Percentiles rank a stretch among this genome's conserved stretches.
phyloP scores from a whole-genome alignment of 768 basidiomycete species.

The Lactarius evosmus region DNA sequence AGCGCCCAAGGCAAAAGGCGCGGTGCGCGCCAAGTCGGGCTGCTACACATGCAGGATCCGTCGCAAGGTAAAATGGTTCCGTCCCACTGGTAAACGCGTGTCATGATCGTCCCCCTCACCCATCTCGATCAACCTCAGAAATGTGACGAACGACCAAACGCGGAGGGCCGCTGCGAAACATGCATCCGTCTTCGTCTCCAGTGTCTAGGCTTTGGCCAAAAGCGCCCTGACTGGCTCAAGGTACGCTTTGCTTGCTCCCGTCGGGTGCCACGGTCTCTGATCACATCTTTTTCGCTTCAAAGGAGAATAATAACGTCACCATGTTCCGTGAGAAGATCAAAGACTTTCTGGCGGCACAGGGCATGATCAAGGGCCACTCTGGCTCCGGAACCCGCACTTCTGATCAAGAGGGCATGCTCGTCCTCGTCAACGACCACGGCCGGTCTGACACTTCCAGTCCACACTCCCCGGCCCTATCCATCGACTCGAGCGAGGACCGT shows the following conservation, averaged over 20 bases:
- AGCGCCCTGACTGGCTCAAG: constrained; percentile 82
- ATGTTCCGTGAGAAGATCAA: constrained; percentile 78
- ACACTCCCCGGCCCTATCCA: constrained; percentile 48
- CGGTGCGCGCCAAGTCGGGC: constrained; percentile 81
- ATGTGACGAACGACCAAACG: constrained; percentile 73
- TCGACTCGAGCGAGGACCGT: constrained; percentile 42
- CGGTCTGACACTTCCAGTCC: constrained; percentile 37
- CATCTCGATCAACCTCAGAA: constrained; percentile 47
- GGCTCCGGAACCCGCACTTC: constrained; percentile 58
- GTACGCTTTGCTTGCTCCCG: constrained; percentile 43
- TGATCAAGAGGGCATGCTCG: constrained; percentile 56
- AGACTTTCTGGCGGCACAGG: constrained; percentile 71
- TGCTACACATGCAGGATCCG: constrained; percentile 88
- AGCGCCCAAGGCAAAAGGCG: constrained; percentile 73
- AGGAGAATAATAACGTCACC: constrained; percentile 69
- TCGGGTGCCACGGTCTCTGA: constrained; percentile 10
- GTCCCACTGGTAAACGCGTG: constrained; percentile 10
- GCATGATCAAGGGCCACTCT: constrained; percentile 88
- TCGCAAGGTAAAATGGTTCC: constrained; percentile 52
- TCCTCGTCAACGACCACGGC: constrained; percentile 43
- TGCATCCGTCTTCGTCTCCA: constrained; percentile 79
- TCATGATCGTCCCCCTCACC: constrained; percentile 25
- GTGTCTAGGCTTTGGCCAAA: constrained; percentile 81
- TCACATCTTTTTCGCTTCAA: constrained; percentile 11
- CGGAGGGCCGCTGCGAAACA: constrained; percentile 64